Evolutionary conservation across 805 yeast genomes (phyloP).

Genomic region (Pichia cephalocereana): DNA sequence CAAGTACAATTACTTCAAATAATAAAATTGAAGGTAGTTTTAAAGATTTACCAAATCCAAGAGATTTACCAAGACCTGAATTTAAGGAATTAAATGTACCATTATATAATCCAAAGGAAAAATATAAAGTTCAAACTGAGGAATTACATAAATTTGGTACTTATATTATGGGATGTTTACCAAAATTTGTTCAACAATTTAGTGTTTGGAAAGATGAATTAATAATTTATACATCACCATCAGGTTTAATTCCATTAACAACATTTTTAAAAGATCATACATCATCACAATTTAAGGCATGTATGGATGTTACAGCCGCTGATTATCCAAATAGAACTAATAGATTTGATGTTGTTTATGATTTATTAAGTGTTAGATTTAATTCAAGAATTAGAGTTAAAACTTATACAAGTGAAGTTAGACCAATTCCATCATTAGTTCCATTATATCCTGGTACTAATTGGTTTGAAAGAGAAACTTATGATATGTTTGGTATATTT

Average conservation of each 20-base stretch:
- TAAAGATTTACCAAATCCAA: constrained; percentile 25
- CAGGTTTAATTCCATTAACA: constrained; percentile 63
- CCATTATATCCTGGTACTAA: constrained; percentile 70
- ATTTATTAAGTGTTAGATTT: constrained; percentile 69
- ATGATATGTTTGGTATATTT: constrained; percentile 79
- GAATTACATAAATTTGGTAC: constrained; percentile 76
- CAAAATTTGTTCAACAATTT: constrained; percentile 75
- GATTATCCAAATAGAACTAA: constrained; percentile 79
- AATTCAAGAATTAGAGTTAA: constrained; percentile 83
- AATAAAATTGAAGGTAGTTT: constrained; percentile 6
- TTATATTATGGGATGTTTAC: constrained; percentile 68
- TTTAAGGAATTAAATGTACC: constrained; percentile 32
- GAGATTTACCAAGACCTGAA: constrained; percentile 27
- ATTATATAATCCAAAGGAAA: constrained; percentile 69
- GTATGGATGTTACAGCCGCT: constrained; percentile 77
- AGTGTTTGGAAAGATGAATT: constrained; percentile 89
- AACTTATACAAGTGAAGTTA: constrained; percentile 77
- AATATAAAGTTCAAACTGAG: constrained; percentile 54
- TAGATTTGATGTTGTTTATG: constrained; percentile 83
- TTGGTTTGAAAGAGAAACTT: constrained; percentile 88
- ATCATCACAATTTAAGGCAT: constrained; percentile 68
- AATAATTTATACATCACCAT: constrained; percentile 65
- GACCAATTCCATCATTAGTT: constrained; percentile 74
- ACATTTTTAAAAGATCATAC: constrained; percentile 69
- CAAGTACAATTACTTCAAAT: constrained; percentile 6